Evolutionary conservation across 371 early-diverging fungal species (phyloP), one percentile per base, ranked within the genome.

Genomic region (Rhizopus stolonifer): DNA sequence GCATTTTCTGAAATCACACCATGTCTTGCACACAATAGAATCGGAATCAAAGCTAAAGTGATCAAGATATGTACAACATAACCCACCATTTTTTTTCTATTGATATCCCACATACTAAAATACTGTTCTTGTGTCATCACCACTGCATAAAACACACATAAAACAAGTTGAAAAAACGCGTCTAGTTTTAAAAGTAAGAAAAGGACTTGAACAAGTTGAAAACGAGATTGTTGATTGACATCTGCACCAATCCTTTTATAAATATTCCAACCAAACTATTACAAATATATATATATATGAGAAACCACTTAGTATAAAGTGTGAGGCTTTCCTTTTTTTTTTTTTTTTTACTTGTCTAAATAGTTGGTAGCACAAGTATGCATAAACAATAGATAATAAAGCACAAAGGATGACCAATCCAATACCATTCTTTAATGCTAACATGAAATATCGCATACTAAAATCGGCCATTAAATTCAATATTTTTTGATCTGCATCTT

Each of bases 161-260:
- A 60, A 1, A 74, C 69, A 25, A 74, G 48, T 26, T 74, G 72
- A 29, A 78, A 78, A 29, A 78, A 78, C 0, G 70, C 75, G 54
- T 78, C 75, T 34, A 78, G 32, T 48, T 74, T 74, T 22, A 74
- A 58, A 43, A 52, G 61, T 32, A 78, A 39, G 15, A 72, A 52
- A 31, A 68, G 70, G 5, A 72, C 24, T 43, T 74, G 72, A 1
- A 60, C 54, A 13, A 55, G 38, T 15, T 63, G 66, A 42, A 60
- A 78, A n/a, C 71, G 65, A 4, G 53, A 64, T 58, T 78, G 72
- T 25, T 69, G 58, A 15, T 61, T 32, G 24, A 72, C 52, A 49
- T 74, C 74, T 10, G 78, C 74, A 21, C 78, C 78, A 24, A 74
- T 63, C 21, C 69, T 60, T 36, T 72, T 74, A 32, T 78, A 78